Percentiles rank a stretch among this genome's conserved stretches.
Evolutionary conservation across 768 basidiomycete species (phyloP).

Genomic region (Leccinellum albellum): DNA sequence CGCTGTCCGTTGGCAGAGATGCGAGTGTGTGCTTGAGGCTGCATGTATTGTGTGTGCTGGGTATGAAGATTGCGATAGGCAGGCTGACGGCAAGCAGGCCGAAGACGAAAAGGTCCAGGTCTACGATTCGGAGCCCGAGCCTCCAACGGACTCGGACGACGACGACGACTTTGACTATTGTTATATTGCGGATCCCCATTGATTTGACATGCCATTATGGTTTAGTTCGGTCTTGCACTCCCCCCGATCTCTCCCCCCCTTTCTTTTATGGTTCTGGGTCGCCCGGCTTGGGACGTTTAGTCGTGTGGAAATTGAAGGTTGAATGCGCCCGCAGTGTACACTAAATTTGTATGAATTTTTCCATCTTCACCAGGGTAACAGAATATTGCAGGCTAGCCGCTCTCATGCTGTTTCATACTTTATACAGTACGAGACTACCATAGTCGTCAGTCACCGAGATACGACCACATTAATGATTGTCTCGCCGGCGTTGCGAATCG

Average conservation of each 20-base stretch:
- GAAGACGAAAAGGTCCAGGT: slow-evolving; percentile 9
- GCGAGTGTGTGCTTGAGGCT: neutral
- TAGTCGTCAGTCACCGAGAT: too few relatives aligned
- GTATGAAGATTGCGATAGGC: neutral
- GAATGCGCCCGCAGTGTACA: neutral
- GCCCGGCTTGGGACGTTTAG: neutral
- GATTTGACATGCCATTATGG: neutral
- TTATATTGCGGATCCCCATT: slow-evolving; percentile 8
- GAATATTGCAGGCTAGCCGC: too few relatives aligned
- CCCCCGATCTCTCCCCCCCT: too few relatives aligned
- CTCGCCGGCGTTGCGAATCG: slow-evolving; percentile 1
- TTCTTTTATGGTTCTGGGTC: neutral
- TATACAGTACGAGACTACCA: neutral
- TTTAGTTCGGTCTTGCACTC: neutral
- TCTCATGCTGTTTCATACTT: neutral
- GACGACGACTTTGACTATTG: slow-evolving; percentile 28
- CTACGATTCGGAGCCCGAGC: slow-evolving; percentile 26
- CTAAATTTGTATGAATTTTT: neutral
- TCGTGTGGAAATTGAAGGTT: neutral
- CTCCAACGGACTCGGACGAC: slow-evolving; percentile 17
- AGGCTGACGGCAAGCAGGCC: neutral
- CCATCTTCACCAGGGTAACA: neutral
- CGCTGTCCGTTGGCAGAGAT: neutral
- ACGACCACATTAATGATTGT: too few relatives aligned
- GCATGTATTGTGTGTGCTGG: neutral